Percentiles rank a stretch among this genome's conserved stretches.
Evolutionary conservation across 73 alveolate species (phyloP).

Genomic region (Breviolum minutum): DNA sequence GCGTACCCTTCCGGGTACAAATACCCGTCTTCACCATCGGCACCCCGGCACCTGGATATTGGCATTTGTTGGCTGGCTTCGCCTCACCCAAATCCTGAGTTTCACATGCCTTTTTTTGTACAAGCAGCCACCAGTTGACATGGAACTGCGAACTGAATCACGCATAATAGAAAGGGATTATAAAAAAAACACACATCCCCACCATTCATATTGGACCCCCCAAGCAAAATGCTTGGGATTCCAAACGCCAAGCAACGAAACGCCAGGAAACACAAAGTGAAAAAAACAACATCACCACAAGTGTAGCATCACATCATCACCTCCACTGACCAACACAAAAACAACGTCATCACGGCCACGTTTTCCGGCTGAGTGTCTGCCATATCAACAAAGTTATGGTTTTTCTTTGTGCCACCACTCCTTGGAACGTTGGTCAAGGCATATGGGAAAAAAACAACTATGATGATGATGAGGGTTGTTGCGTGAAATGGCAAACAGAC

Average conservation of each 20-base stretch:
- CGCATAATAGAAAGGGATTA: not conserved
- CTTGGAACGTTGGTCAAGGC: not conserved
- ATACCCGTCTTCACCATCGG: not conserved
- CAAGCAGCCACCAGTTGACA: not conserved
- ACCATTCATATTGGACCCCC: not conserved
- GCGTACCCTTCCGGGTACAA: too few species aligned
- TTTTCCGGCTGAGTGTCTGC: not conserved
- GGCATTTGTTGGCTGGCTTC: constrained; percentile 72
- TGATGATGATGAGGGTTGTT: too few species aligned
- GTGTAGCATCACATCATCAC: too few species aligned
- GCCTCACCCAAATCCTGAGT: constrained; percentile 44
- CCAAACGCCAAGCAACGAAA: not conserved
- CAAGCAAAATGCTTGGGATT: not conserved
- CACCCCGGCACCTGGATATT: constrained; percentile 26
- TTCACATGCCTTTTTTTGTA: not conserved
- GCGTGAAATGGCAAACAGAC: too few species aligned
- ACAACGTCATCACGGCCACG: too few species aligned
- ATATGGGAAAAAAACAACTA: too few species aligned
- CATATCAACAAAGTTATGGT: not conserved
- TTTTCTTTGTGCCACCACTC: constrained; percentile 41
- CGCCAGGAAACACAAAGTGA: not conserved
- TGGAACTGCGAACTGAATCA: not conserved
- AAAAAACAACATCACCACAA: too few species aligned
- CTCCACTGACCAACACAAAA: too few species aligned
- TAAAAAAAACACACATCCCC: too few species aligned